These are phyloP conservation scores for Talaromyces atroroseus DNA, from an alignment of 2,329 filamentous ascomycete genomes.

Conservation along the genomic window DNA sequence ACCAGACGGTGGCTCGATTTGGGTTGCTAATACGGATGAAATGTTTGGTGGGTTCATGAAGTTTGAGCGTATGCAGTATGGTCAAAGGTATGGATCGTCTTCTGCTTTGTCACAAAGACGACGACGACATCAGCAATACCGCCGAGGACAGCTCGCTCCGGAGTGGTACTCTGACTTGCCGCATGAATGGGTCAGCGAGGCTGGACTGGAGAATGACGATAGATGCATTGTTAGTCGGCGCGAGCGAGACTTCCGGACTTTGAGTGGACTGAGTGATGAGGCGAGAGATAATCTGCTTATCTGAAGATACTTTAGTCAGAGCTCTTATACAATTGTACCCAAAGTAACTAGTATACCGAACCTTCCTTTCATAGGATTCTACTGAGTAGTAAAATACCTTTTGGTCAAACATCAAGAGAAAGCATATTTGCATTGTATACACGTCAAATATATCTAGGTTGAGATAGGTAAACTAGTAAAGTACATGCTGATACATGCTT, in stretches of 20 bases:
- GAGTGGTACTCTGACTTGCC: slow-evolving; percentile 26
- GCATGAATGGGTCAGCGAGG: slow-evolving; percentile 34
- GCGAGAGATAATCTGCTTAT: slow-evolving; percentile 32
- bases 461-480: no score
- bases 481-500: no score
- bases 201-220: slow-evolving; percentile 29
- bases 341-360: no score
- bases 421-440: no score
- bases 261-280: slow-evolving; percentile 28
- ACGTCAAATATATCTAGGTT: no score
- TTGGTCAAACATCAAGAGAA: no score
- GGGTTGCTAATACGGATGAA: slow-evolving; percentile 41
- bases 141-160: not conserved
- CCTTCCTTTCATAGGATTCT: no score
- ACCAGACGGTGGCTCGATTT: slow-evolving; percentile 37
- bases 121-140: not conserved
- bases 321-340: no score
- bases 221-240: slow-evolving; percentile 30
- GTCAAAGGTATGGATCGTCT: slow-evolving; percentile 24
- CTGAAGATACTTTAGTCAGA: slow-evolving; percentile 10
- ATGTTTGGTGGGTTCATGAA: slow-evolving; percentile 43
- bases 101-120: not conserved
- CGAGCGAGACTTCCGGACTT: slow-evolving; percentile 31
- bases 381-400: no score
- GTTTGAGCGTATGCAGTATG: slow-evolving; percentile 37